Evolutionary conservation across 805 yeast species (phyloP), one percentile per base, ranked within the genome.

Genomic region (Wickerhamiella australiensis): DNA sequence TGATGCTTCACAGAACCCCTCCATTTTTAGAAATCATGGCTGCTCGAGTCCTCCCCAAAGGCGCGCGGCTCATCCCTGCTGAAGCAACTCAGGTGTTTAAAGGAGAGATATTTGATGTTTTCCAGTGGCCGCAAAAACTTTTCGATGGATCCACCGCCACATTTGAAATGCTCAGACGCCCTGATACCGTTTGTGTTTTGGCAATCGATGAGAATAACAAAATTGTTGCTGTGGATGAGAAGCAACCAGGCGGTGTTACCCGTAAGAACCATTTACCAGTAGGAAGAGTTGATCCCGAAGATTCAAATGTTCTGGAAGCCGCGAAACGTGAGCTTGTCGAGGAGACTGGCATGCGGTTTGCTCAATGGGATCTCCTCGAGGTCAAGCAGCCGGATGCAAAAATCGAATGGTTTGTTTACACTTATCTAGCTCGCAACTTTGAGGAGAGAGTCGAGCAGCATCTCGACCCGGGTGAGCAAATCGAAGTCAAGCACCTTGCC

Each of bases 71-170:
- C 7, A 40, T 46, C 22, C 49, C 49, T 12, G 4, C 40, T 12
- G 43, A 46, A 21, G 49, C 49, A 9, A 37, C 26, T 26, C 17
- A 23, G 17, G 49, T 46, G 6, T 46, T 46, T 29, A 46, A 36
- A 11, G 49, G 49, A 15, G 43, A 46, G 37, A 46, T 46, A 2
- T 46, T 46, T 25, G 49, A 46, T 8, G 49, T 46, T 13, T 46
- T 21, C 15, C 49, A 46, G 15, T 46, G 49, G 49, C 49, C 49
- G 29, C 49, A 46, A n/a, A 46, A 37, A 18, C 49, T 37, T 8
- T 46, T 23, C 37, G 49, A 46, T 27, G 49, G 49, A 12, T 15
- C 37, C 7, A 37, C 43, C 3, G 49, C 49, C 13, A 46, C 49
- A 1, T 46, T 46, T 18, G 49, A 46, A 43, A 46, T 46, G 49